Evolutionary conservation across 202 grass and related monocot species (phyloP).

Genomic region (Cymbopogon flexuosus): DNA sequence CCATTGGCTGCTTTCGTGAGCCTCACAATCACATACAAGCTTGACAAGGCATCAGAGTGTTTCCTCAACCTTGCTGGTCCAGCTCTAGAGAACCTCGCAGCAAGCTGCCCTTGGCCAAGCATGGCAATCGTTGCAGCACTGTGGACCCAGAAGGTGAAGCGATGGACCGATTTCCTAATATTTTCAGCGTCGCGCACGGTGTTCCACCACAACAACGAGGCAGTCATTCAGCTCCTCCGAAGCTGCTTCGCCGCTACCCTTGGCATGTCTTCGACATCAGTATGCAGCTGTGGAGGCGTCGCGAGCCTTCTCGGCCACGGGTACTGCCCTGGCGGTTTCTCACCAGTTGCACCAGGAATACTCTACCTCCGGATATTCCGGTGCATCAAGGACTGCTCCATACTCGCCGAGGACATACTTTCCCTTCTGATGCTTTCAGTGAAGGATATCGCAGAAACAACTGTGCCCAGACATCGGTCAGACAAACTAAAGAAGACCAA

Average conservation of each 20-base stretch:
- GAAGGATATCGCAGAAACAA: conserved; percentile 68
- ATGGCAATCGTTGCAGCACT: conserved; percentile 89
- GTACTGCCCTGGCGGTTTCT: conserved; percentile 79
- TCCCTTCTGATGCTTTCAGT: conserved; percentile 70
- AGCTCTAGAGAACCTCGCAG: conserved; percentile 87
- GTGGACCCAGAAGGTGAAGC: conserved; percentile 95
- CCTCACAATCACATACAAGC: conserved; percentile 95
- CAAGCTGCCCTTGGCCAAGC: conserved; percentile 97
- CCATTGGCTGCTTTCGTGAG: conserved; percentile 91
- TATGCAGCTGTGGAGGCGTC: conserved; percentile 59
- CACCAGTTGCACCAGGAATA: conserved; percentile 86
- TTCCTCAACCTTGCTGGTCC: conserved; percentile 97
- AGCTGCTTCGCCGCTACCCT: conserved; percentile 76
- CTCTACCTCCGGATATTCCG: conserved; percentile 83
- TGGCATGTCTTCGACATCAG: conserved; percentile 54
- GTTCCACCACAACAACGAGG: conserved; percentile 90
- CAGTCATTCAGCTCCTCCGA: conserved; percentile 76
- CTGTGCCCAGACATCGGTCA: conserved; percentile 36
- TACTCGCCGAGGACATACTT: conserved; percentile 76
- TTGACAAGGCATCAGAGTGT: conserved; percentile 87
- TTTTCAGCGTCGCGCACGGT: conserved; percentile 95
- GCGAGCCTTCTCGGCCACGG: conserved; percentile 88
- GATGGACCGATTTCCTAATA: conserved; percentile 84
- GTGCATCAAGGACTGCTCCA: conserved; percentile 89
- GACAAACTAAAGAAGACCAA: conserved; percentile 68